phyloP scores from a whole-genome alignment of 208 protist genomes.

The Leishmania turanica region DNA sequence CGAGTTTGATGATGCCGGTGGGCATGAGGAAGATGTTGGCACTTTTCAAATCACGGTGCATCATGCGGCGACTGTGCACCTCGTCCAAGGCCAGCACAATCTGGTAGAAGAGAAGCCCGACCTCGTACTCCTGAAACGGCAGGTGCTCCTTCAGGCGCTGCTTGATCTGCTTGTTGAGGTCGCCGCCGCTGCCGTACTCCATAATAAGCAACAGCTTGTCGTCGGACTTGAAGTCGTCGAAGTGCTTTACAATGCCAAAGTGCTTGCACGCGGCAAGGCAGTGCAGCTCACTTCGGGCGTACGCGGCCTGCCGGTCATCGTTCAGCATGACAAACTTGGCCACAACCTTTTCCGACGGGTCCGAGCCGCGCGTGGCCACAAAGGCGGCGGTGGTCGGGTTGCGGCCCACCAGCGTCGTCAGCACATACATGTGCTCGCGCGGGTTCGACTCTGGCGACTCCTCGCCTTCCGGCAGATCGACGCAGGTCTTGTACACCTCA shows the following conservation, averaged over 20 bases:
- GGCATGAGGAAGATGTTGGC: slow-evolving; percentile 91
- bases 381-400: slow-evolving; percentile 88
- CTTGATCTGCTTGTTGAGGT: slow-evolving; percentile 89
- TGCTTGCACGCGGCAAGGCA: slow-evolving; percentile 88
- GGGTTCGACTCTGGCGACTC: slow-evolving; percentile 67
- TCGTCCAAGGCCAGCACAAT: slow-evolving; percentile 87
- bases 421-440: slow-evolving; percentile 84
- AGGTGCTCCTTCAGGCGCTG: slow-evolving; percentile 72
- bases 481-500: slow-evolving; percentile 29
- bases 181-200: slow-evolving; percentile 90
- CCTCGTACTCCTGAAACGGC: slow-evolving; percentile 86
- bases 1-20: slow-evolving; percentile 89
- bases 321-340: slow-evolving; percentile 89
- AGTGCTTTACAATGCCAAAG: slow-evolving; percentile 91
- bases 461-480: slow-evolving; percentile 67
- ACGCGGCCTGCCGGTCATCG: slow-evolving; percentile 82
- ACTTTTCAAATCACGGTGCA: slow-evolving; percentile 92
- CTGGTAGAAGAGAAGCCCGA: slow-evolving; percentile 85
- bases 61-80: slow-evolving; percentile 84
- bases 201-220: slow-evolving; percentile 89
- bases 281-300: slow-evolving; percentile 86
- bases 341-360: slow-evolving; percentile 69
- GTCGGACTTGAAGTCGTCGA: slow-evolving; percentile 75
- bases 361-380: slow-evolving; percentile 72
- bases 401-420: slow-evolving; percentile 75